phyloP scores from a whole-genome alignment of 306 rosid genomes.

The Erythrophleum fordii region DNA sequence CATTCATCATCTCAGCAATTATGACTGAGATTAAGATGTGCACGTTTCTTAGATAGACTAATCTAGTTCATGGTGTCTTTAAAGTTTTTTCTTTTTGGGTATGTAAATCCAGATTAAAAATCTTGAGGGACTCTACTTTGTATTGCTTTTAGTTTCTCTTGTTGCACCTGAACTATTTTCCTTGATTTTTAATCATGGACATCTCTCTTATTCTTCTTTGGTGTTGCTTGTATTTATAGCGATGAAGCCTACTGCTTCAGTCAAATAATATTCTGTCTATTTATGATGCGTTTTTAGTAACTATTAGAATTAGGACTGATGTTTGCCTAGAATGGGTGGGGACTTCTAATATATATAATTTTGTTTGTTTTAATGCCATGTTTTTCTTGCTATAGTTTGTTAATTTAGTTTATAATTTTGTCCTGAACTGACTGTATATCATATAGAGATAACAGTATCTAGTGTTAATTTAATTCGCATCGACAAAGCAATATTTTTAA shows the following conservation, averaged over 20 bases:
- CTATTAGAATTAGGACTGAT: background rate
- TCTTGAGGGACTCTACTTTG: background rate
- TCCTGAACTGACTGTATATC: background rate
- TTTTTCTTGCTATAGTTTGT: background rate
- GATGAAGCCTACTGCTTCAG: background rate
- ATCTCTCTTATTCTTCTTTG: background rate
- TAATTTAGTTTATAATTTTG: background rate
- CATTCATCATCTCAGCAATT: background rate
- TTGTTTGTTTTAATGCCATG: background rate
- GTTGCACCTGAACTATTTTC: background rate
- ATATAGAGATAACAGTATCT: background rate
- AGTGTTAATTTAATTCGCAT: background rate
- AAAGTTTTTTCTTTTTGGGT: background rate
- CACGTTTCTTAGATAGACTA: background rate
- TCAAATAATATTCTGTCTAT: background rate
- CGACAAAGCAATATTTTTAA: slow-evolving; percentile 5
- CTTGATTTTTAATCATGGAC: background rate
- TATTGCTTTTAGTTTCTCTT: background rate
- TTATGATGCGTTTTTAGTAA: background rate
- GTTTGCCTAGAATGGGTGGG: background rate
- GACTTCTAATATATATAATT: background rate
- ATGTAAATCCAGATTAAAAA: background rate
- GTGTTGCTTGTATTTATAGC: background rate
- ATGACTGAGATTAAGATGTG: background rate
- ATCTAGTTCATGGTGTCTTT: background rate